Evolutionary conservation across 305 asterid species (phyloP), one percentile per base, ranked within the genome.

Genomic region (Fraxinus floribunda): DNA sequence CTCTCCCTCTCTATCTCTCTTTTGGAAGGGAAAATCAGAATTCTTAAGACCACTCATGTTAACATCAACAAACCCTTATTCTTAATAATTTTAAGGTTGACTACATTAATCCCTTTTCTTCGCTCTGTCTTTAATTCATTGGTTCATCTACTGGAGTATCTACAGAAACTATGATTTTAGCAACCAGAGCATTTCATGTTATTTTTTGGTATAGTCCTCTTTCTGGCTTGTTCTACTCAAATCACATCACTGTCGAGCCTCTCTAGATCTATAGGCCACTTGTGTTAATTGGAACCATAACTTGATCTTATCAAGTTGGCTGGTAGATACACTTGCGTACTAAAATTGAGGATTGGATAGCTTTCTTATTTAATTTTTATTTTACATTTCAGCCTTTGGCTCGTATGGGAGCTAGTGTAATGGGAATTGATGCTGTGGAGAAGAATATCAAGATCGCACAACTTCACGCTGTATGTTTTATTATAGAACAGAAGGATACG

Each of bases 351-450:
- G 64, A 75, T 66, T 83, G 55, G 78, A 77, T 71, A 84, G 78
- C 76, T 66, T 29, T 75, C 75, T 80, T 52, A 71, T 77, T 32
- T 60, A 38, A 68, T 81, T 22, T 55, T 34, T 77, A 13, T 39
- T 66, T 20, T 57, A 29, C 26, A 15, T 82, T 86, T 86, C 92
- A 94, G 98, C 98, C 98, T 81, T 86, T 94, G 90, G 97, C 97
- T 78, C 94, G 96, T 49, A 86, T 93, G 93, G 97, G 98, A 44
- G 98, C 99, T 78, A 86, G 88, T 10, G 96, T 93, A 77, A 93
- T 90, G 9, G 98, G 98, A 83, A 80, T 97, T 81, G 99, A 97
- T 86, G 99, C 98, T 24, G 92, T 93, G 74, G 97, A 97, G 62
- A 97, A 94, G 89, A 97, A 97, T 84, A 92, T 92, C 82, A 92